These are phyloP conservation scores for Scheffersomyces titani DNA, from an alignment of 1,139 yeast genomes.

Conservation along the genomic window DNA sequence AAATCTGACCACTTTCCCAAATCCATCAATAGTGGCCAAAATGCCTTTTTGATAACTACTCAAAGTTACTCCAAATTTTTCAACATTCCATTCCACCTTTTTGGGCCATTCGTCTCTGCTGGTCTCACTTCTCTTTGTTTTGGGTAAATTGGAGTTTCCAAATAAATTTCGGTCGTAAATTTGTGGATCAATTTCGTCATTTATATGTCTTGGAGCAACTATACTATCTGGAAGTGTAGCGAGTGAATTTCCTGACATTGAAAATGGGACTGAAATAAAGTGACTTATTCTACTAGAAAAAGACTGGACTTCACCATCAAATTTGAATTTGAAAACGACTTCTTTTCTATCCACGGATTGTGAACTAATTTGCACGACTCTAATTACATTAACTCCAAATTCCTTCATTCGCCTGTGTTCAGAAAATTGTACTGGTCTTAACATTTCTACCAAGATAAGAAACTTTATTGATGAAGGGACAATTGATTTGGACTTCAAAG, in stretches of 20 bases:
- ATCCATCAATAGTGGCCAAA: background rate
- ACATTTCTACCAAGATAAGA: conserved; percentile 21
- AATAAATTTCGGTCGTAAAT: background rate
- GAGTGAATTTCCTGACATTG: background rate
- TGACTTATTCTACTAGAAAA: conserved; percentile 12
- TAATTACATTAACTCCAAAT: conserved; percentile 25
- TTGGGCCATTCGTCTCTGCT: background rate
- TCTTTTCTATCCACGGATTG: conserved; percentile 1
- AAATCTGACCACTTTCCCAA: background rate
- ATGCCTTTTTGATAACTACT: background rate
- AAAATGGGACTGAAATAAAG: conserved; percentile 8
- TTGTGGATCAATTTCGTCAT: background rate
- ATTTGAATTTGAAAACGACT: conserved; percentile 4
- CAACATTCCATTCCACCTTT: background rate
- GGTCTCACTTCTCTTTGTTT: background rate
- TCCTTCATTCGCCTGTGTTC: conserved; percentile 19
- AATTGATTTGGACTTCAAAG: background rate
- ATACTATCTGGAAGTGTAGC: background rate
- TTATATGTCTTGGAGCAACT: background rate
- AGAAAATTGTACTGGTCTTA: conserved; percentile 33
- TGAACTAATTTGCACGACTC: conserved; percentile 10
- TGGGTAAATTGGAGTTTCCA: background rate
- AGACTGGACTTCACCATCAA: conserved; percentile 5
- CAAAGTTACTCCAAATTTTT: background rate
- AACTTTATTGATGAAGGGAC: conserved; percentile 3